Evolutionary conservation across 768 basidiomycete genomes (phyloP).

Genomic region (Holtermannia corniformis): DNA sequence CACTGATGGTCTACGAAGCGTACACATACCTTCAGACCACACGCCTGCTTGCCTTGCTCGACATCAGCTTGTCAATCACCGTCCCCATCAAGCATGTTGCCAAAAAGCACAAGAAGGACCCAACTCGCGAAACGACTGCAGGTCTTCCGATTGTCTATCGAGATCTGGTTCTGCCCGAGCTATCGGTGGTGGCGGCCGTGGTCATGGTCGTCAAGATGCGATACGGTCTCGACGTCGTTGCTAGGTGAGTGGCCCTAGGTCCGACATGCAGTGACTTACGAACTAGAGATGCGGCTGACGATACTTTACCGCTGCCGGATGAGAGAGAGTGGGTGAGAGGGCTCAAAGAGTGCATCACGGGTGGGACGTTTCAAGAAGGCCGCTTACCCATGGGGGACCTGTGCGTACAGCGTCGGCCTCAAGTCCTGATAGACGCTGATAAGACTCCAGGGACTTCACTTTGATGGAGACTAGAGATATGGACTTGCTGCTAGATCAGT

Average conservation of each 20-base stretch:
- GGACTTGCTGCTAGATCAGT: conserved; percentile 22
- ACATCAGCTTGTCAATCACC: conserved; percentile 14
- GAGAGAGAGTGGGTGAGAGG: conserved; percentile 47
- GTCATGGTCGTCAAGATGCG: conserved; percentile 72
- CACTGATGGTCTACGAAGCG: conserved; percentile 11
- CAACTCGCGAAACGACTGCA: conserved; percentile 39
- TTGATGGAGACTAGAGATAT: conserved; percentile 19
- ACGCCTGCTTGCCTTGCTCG: conserved; percentile 15
- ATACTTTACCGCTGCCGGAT: conserved; percentile 53
- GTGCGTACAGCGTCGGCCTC: conserved; percentile 6
- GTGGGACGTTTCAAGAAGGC: conserved; percentile 1
- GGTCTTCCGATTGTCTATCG: conserved; percentile 46
- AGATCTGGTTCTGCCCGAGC: conserved; percentile 62
- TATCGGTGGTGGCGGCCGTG: conserved; percentile 52
- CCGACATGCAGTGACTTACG: no score
- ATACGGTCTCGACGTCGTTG: conserved; percentile 67
- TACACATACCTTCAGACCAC: conserved; percentile 20
- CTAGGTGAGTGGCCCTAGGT: conserved; percentile 52
- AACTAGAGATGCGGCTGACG: conserved; percentile 54
- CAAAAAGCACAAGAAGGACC: neutral
- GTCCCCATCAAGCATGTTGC: neutral
- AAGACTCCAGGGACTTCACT: conserved; percentile 16
- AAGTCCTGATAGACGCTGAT: neutral
- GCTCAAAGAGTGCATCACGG: conserved; percentile 17
- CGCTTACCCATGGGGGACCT: conserved; percentile 8